phyloP scores from a whole-genome alignment of 2,329 filamentous ascomycete genomes.

The Clathrospora elynae region DNA sequence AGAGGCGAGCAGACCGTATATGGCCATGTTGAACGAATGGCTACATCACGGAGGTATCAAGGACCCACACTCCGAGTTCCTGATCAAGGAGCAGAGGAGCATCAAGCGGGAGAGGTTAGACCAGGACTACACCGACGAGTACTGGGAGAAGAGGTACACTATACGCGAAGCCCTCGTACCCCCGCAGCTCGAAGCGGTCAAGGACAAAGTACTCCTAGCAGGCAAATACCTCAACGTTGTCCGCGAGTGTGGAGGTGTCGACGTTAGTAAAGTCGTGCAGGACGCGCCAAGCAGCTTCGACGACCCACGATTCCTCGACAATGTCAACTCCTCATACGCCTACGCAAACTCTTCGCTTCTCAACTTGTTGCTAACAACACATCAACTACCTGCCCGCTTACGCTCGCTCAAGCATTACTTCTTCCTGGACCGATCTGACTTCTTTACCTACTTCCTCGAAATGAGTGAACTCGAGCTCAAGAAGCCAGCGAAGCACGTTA shows the following conservation, averaged over 20 bases:
- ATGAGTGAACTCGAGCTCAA: constrained; percentile 86
- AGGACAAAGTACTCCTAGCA: constrained; percentile 91
- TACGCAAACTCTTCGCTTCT: constrained; percentile 94
- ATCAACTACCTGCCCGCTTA: constrained; percentile 83
- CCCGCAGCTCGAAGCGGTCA: constrained; percentile 86
- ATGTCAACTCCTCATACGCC: constrained; percentile 93
- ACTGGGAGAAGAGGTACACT: constrained; percentile 98
- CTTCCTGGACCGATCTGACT: constrained; percentile 96
- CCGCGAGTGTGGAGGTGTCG: constrained; percentile 92
- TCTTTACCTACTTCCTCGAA: constrained; percentile 97
- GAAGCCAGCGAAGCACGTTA: constrained; percentile 86
- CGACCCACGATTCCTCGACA: constrained; percentile 88
- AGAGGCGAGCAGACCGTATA: constrained; percentile 91
- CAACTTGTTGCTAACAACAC: constrained; percentile 87
- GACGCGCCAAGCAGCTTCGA: constrained; percentile 94
- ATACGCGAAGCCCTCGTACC: constrained; percentile 90
- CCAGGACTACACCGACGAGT: constrained; percentile 97
- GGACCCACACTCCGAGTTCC: constrained; percentile 90
- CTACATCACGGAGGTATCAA: constrained; percentile 93
- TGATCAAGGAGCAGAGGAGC: constrained; percentile 94
- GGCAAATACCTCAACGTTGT: constrained; percentile 99
- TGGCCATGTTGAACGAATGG: constrained; percentile 99
- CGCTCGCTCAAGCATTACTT: constrained; percentile 98
- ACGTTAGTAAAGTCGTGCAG: constrained; percentile 84
- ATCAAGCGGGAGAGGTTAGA: constrained; percentile 89